Percentiles rank a stretch among this genome's conserved stretches.
These are phyloP conservation scores for Pinus albicaulis DNA, from an alignment of 75 land plant species.

Conservation along the genomic window DNA sequence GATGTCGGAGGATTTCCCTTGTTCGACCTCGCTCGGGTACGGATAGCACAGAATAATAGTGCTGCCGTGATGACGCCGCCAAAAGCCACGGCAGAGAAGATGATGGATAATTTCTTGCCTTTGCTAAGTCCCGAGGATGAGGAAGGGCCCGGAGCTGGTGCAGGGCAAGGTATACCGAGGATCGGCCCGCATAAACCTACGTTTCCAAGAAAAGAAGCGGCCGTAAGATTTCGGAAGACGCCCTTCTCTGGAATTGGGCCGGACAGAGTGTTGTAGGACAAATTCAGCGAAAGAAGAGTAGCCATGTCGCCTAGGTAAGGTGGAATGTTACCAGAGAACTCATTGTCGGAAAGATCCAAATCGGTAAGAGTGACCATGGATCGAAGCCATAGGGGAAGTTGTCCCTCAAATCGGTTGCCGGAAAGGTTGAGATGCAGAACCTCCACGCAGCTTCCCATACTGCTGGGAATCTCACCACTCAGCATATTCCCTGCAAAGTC, in stretches of 20 bases:
- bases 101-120: background rate
- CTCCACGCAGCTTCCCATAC: constrained; percentile 49
- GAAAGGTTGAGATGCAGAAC: constrained; percentile 28
- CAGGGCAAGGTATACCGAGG: constrained; percentile 3
- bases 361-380: constrained; percentile 19
- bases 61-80: background rate
- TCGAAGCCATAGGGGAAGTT: constrained; percentile 18
- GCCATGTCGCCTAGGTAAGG: constrained; percentile 9
- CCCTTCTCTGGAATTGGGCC: constrained; percentile 25
- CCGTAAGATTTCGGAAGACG: constrained; percentile 9
- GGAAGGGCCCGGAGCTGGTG: background rate
- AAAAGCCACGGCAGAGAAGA: background rate
- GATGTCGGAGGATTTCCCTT: too few relatives aligned
- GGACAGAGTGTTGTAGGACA: constrained; percentile 20
- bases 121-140: background rate
- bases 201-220: constrained; percentile 25
- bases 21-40: too few relatives aligned
- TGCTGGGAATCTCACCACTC: constrained; percentile 47
- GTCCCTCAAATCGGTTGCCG: constrained; percentile 20
- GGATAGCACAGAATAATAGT: background rate
- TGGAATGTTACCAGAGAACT: constrained; percentile 22
- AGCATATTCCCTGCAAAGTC: constrained; percentile 51
- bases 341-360: constrained; percentile 24
- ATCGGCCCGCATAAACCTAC: constrained; percentile 13
- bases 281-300: constrained; percentile 11